Evolutionary conservation across 2,329 filamentous ascomycete genomes (phyloP).

Genomic region (Hypoxylon rubiginosum): DNA sequence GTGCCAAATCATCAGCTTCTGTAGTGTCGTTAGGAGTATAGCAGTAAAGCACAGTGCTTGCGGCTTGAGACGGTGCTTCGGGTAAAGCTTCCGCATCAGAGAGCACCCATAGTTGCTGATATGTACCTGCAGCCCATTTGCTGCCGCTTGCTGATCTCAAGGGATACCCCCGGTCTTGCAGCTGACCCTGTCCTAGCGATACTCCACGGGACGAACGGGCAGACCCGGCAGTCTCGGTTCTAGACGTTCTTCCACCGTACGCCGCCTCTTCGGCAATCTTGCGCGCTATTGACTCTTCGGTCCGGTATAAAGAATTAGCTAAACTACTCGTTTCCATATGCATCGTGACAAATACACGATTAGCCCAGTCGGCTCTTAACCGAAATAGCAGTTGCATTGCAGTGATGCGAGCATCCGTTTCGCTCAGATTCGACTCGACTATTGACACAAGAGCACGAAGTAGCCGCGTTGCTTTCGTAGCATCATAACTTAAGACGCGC

Average conservation of each 20-base stretch:
- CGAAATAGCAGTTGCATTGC: conserved; percentile 85
- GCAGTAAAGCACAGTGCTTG: conserved; percentile 67
- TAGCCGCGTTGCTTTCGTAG: conserved; percentile 72
- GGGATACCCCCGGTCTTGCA: conserved; percentile 58
- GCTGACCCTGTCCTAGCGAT: conserved; percentile 64
- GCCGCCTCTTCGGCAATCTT: conserved; percentile 67
- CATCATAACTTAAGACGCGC: conserved; percentile 75
- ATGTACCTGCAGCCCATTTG: conserved; percentile 51
- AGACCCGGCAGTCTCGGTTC: conserved; percentile 59
- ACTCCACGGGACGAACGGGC: conserved; percentile 64
- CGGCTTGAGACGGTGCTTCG: conserved; percentile 58
- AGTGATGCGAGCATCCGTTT: conserved; percentile 77
- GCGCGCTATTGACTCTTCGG: conserved; percentile 64
- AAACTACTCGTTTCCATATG: conserved; percentile 80
- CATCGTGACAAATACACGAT: conserved; percentile 78
- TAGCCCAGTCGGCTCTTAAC: conserved; percentile 83
- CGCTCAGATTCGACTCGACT: conserved; percentile 69
- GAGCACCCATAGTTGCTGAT: conserved; percentile 70
- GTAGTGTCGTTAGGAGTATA: conserved; percentile 44
- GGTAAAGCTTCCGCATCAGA: conserved; percentile 70
- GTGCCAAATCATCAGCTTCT: conserved; percentile 37
- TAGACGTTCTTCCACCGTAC: conserved; percentile 59
- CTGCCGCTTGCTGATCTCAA: conserved; percentile 60
- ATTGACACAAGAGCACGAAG: conserved; percentile 76
- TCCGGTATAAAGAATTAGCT: conserved; percentile 78